phyloP scores from a whole-genome alignment of 805 yeast species.

The Pichia nakasei region DNA sequence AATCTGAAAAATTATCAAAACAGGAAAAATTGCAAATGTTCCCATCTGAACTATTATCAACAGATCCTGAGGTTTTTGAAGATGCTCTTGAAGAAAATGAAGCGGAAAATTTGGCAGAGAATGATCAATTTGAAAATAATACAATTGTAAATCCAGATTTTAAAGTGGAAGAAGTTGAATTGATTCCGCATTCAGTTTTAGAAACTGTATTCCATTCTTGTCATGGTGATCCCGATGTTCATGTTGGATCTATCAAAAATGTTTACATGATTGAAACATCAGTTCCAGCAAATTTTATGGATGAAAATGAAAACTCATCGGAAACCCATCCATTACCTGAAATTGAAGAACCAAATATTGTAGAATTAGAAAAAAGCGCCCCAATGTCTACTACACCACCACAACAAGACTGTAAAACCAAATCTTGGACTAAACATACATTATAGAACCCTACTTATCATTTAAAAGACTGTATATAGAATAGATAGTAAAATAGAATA shows the following conservation, averaged over 20 bases:
- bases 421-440: conserved; percentile 7
- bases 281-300: not conserved
- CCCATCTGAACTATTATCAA: conserved; percentile 6
- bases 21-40: too few species aligned
- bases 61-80: conserved; percentile 7
- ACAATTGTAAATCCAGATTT: conserved; percentile 3
- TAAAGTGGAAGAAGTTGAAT: conserved; percentile 6
- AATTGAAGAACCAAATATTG: not conserved
- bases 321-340: not conserved
- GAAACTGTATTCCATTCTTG: conserved; percentile 11
- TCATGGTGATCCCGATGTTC: conserved; percentile 12
- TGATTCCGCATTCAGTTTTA: conserved; percentile 10
- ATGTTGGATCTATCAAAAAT: conserved; percentile 10
- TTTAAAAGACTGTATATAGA: not conserved
- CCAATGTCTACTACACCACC: too few species aligned
- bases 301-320: not conserved
- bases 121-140: not conserved
- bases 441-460: too few species aligned
- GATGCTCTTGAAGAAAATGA: not conserved
- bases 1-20: too few species aligned
- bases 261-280: conserved; percentile 3
- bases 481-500: not conserved
- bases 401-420: conserved; percentile 2
- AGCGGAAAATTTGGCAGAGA: not conserved
- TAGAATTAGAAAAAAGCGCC: not conserved